Evolutionary conservation across 2,329 filamentous ascomycete species (phyloP).

Genomic region (Sporothrix globosa): DNA sequence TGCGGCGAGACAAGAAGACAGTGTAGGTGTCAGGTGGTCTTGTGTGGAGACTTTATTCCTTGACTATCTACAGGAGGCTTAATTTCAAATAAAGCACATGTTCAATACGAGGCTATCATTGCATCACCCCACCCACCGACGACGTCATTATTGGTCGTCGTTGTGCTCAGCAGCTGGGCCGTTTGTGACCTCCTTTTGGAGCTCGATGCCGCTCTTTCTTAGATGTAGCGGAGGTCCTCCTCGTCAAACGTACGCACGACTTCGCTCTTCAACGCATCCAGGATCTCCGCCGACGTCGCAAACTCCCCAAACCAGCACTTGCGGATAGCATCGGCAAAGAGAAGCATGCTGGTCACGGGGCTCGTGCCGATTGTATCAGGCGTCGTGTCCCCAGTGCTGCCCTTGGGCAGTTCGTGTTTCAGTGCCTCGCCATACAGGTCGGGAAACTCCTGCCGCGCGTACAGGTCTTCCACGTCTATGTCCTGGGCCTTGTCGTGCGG

Average conservation of each 20-base stretch:
- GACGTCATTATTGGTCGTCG: no score
- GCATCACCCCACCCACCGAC: no score
- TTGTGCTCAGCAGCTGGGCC: no score
- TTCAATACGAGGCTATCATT: no score
- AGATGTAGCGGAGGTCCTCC: not conserved
- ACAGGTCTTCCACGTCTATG: constrained; percentile 15
- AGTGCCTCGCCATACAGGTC: not conserved
- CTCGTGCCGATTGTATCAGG: not conserved
- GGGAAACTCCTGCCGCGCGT: constrained; percentile 9
- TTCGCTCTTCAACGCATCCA: not conserved
- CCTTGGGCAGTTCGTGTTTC: not conserved
- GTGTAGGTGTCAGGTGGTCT: constrained; percentile 44
- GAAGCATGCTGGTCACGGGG: not conserved
- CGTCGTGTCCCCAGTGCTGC: not conserved
- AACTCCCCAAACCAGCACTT: constrained; percentile 25
- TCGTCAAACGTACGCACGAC: not conserved
- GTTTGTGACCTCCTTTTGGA: no score
- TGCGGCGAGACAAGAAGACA: constrained; percentile 36
- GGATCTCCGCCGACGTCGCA: not conserved
- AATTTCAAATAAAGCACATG: no score
- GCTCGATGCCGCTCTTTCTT: no score
- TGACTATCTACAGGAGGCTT: not conserved
- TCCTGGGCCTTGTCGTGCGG: constrained; percentile 7
- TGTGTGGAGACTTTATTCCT: not conserved
- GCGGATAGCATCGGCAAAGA: constrained; percentile 23